Evolutionary conservation across 2,329 filamentous ascomycete genomes (phyloP).

Genomic region (Metarhizium album): DNA sequence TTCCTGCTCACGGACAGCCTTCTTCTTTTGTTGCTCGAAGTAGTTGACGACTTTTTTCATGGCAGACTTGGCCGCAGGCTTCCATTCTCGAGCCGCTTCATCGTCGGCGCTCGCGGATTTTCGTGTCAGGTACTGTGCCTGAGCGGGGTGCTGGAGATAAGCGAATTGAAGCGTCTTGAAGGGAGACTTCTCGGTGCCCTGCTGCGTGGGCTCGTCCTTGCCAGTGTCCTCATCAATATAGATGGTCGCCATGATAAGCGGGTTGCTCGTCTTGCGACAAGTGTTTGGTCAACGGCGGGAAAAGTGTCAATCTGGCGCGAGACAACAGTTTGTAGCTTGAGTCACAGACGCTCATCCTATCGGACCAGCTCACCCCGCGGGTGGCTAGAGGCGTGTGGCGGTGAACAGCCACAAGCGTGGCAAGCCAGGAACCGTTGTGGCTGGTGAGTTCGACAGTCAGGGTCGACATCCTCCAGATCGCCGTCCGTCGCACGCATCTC

Average conservation of each 20-base stretch:
- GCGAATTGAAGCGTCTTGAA: constrained; percentile 76
- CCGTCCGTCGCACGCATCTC: too few relatives aligned
- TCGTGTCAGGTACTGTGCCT: constrained; percentile 18
- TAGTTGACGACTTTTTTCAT: constrained; percentile 13
- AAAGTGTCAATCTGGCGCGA: not conserved
- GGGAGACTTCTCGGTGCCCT: constrained; percentile 60
- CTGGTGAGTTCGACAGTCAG: too few relatives aligned
- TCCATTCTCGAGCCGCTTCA: constrained; percentile 20
- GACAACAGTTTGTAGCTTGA: too few relatives aligned
- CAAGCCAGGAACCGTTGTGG: not conserved
- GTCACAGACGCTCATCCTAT: not conserved
- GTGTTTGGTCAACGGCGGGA: not conserved
- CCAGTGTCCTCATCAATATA: constrained; percentile 66
- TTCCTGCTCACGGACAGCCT: constrained; percentile 12
- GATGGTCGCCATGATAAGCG: constrained; percentile 21
- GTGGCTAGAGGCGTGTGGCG: not conserved
- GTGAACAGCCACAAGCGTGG: not conserved
- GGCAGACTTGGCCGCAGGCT: constrained; percentile 13
- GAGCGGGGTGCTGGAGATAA: constrained; percentile 40
- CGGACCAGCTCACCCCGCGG: not conserved
- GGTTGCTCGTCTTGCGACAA: constrained; percentile 2
- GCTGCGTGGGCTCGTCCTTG: constrained; percentile 55
- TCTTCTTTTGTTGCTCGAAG: constrained; percentile 13
- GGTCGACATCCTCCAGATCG: too few relatives aligned
- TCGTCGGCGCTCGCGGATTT: constrained; percentile 46